Percentiles rank a stretch among this genome's conserved stretches.
Evolutionary conservation across 2,329 filamentous ascomycete species (phyloP).

Genomic region (Metarhizium brunneum): DNA sequence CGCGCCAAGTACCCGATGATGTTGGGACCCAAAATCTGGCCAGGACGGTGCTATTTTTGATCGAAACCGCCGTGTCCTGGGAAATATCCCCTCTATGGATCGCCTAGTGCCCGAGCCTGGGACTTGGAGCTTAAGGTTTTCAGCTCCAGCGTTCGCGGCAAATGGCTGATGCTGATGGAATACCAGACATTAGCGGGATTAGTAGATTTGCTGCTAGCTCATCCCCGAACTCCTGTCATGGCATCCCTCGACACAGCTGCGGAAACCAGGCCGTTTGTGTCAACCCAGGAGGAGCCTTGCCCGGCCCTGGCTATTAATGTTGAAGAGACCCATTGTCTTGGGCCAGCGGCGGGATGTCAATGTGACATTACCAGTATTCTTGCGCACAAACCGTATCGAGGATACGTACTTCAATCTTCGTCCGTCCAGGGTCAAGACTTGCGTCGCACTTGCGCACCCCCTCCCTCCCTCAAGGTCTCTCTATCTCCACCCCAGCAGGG

Average conservation of each 20-base stretch:
- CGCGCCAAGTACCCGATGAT: background rate
- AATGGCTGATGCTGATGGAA: background rate
- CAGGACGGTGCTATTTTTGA: too few species aligned
- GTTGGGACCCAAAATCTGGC: background rate
- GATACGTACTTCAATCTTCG: background rate
- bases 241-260: background rate
- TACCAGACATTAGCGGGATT: background rate
- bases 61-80: too few species aligned
- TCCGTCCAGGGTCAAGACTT: background rate
- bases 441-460: background rate
- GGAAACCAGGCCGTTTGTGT: background rate
- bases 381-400: background rate
- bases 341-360: slow-evolving; percentile 5
- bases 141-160: background rate
- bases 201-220: background rate
- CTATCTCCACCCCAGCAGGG: background rate
- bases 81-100: too few species aligned
- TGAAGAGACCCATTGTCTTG: slow-evolving; percentile 1
- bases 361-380: slow-evolving; percentile 3
- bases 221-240: background rate
- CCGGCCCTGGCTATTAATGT: background rate
- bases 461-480: background rate
- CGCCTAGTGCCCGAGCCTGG: background rate
- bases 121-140: background rate
- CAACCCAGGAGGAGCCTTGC: background rate